Evolutionary conservation across 2,329 filamentous ascomycete species (phyloP).

Genomic region (Xylaria hypoxylon): DNA sequence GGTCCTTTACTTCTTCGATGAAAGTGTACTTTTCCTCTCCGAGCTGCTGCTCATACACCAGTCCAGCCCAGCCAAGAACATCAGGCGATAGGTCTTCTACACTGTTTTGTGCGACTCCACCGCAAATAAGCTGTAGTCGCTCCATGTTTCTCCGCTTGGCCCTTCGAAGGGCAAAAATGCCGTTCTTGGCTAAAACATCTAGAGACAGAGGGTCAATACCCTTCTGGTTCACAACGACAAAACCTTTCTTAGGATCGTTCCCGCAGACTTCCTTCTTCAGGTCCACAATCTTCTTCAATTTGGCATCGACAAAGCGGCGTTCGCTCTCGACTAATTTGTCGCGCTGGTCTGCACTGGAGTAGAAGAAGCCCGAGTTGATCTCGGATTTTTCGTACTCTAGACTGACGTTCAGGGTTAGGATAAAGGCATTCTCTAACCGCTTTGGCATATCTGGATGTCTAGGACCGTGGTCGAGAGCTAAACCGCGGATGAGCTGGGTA

Average conservation of each 20-base stretch:
- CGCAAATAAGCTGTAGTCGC: conserved; percentile 92
- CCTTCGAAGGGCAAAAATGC: conserved; percentile 91
- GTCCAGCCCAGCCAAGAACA: conserved; percentile 92
- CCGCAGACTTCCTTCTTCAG: conserved; percentile 98
- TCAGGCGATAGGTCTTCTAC: conserved; percentile 92
- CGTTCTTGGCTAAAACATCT: conserved; percentile 97
- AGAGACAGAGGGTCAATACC: conserved; percentile 96
- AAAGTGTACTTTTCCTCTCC: conserved; percentile 99
- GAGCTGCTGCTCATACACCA: conserved; percentile 96
- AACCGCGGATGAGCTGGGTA: conserved; percentile 92
- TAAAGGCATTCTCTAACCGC: conserved; percentile 92
- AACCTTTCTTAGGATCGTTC: conserved; percentile 90
- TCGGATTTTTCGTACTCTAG: conserved; percentile 99
- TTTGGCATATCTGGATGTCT: conserved; percentile 99
- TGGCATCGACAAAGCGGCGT: conserved; percentile 93
- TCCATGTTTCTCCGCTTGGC: conserved; percentile 99
- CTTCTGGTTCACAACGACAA: conserved; percentile 99
- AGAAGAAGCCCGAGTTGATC: conserved; percentile 99
- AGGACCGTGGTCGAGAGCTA: conserved; percentile 94
- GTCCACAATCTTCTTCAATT: conserved; percentile 96
- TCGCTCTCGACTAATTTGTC: conserved; percentile 99
- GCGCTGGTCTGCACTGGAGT: conserved; percentile 94
- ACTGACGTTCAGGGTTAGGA: conserved; percentile 94
- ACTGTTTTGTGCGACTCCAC: conserved; percentile 92
- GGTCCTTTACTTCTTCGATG: conserved; percentile 97